A percentile compares a stretch with the other conserved stretches of the same genome.
These are phyloP conservation scores for Pseudozyma pruni DNA, from an alignment of 1,284 basidiomycete genomes.

Conservation along the genomic window DNA sequence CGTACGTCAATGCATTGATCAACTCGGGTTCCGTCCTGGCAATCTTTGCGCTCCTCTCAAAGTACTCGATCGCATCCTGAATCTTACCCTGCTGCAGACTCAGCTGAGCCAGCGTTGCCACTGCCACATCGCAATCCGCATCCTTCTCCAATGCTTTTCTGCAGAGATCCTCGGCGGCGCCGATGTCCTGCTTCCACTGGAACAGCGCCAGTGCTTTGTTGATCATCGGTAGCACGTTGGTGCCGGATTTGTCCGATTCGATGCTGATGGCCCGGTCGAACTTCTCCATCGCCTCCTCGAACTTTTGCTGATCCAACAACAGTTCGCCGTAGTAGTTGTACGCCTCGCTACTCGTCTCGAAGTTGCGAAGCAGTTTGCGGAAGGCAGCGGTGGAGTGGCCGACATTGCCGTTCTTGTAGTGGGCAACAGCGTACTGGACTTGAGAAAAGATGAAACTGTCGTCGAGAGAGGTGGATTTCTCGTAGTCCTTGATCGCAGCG, in stretches of 20 bases:
- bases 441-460: conserved; percentile 90
- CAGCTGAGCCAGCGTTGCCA: conserved; percentile 94
- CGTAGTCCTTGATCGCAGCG: conserved; percentile 88
- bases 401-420: conserved; percentile 87
- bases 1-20: conserved; percentile 86
- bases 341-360: conserved; percentile 59
- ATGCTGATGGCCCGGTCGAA: conserved; percentile 93
- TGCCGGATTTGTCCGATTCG: conserved; percentile 72
- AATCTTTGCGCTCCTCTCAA: conserved; percentile 83
- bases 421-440: conserved; percentile 95
- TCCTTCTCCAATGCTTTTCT: conserved; percentile 84
- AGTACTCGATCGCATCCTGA: conserved; percentile 86
- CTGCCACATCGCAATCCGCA: conserved; percentile 93
- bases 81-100: conserved; percentile 91
- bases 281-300: conserved; percentile 89
- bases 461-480: conserved; percentile 85
- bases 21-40: conserved; percentile 92
- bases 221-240: conserved; percentile 76
- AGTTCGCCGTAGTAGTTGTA: conserved; percentile 84
- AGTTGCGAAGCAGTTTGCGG: conserved; percentile 70
- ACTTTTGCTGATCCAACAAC: conserved; percentile 89
- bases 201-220: conserved; percentile 96
- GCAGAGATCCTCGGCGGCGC: conserved; percentile 84
- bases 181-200: conserved; percentile 94
- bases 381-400: conserved; percentile 89